phyloP scores from a whole-genome alignment of 2,329 filamentous ascomycete genomes.

The Diaporthe nobilis region DNA sequence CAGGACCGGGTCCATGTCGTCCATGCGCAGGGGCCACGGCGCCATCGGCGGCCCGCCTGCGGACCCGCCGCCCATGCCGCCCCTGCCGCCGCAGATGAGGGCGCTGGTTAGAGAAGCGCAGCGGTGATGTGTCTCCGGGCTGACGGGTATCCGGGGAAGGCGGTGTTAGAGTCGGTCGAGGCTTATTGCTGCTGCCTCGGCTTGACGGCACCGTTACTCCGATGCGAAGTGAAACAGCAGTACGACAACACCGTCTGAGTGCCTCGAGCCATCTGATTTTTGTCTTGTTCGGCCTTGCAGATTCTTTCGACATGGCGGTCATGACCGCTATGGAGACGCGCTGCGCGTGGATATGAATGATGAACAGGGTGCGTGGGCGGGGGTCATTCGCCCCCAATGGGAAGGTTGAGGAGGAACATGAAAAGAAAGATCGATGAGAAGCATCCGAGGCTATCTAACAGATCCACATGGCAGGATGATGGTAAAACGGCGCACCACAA shows the following conservation, averaged over 20 bases:
- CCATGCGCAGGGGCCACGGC: slow-evolving; percentile 26
- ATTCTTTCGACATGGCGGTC: background rate
- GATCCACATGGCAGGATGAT: background rate
- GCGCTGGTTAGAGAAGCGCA: slow-evolving; percentile 30
- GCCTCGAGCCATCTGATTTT: background rate
- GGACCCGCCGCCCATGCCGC: slow-evolving; percentile 38
- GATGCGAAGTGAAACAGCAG: background rate
- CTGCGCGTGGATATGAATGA: background rate
- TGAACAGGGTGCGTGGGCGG: background rate
- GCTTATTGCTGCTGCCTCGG: background rate
- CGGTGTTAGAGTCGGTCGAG: background rate
- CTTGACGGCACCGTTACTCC: background rate
- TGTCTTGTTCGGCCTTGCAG: background rate
- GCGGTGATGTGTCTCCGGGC: background rate
- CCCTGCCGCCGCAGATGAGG: slow-evolving; percentile 35
- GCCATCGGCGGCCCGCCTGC: slow-evolving; percentile 1
- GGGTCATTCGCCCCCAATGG: background rate
- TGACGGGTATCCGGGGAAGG: too few species aligned
- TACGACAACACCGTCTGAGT: too few species aligned
- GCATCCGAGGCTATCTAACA: background rate
- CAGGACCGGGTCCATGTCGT: slow-evolving; percentile 30
- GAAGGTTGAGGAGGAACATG: background rate
- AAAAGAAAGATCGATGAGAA: too few species aligned
- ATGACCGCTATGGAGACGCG: background rate
- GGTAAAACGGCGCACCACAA: background rate